phyloP scores from a whole-genome alignment of 257 asterid species.

The Vinca minor region DNA sequence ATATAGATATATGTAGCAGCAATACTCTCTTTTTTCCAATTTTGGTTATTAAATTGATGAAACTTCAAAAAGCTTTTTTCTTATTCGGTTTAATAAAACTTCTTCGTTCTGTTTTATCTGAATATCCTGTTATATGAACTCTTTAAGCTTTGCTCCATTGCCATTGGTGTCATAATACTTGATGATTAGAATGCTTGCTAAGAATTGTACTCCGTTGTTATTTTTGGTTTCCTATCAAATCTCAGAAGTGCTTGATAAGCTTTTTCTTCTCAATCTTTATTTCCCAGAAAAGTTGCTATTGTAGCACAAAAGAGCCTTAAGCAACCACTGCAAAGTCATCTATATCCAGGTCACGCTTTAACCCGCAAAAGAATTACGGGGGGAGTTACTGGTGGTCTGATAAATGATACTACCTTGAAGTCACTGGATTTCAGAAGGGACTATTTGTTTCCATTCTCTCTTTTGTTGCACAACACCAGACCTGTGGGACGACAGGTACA shows the following conservation, averaged over 20 bases:
- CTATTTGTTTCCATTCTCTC: slow-evolving; percentile 67
- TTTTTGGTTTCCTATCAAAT: not conserved
- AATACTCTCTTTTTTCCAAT: not conserved
- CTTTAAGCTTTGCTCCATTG: not conserved
- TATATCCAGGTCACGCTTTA: slow-evolving; percentile 36
- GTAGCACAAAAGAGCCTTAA: slow-evolving; percentile 34
- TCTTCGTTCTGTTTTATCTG: too few relatives aligned
- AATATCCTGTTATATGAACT: not conserved
- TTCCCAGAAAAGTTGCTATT: slow-evolving; percentile 44
- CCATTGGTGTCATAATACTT: too few relatives aligned
- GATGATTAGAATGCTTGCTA: not conserved
- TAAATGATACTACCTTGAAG: slow-evolving; percentile 64
- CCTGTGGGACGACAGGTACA: slow-evolving; percentile 95
- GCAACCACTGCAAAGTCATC: slow-evolving; percentile 47
- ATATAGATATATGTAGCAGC: not conserved
- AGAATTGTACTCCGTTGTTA: not conserved
- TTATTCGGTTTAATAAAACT: not conserved
- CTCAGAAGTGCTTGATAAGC: not conserved
- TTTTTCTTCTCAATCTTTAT: slow-evolving; percentile 1
- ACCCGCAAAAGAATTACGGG: slow-evolving; percentile 68
- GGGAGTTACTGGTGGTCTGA: slow-evolving; percentile 79
- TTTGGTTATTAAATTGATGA: too few relatives aligned
- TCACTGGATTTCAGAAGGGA: slow-evolving; percentile 59
- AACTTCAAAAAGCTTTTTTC: not conserved
- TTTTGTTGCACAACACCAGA: slow-evolving; percentile 70